Conservation (phyloP, 202 grass and related monocot genomes). For the Carex arenaria region DNA sequence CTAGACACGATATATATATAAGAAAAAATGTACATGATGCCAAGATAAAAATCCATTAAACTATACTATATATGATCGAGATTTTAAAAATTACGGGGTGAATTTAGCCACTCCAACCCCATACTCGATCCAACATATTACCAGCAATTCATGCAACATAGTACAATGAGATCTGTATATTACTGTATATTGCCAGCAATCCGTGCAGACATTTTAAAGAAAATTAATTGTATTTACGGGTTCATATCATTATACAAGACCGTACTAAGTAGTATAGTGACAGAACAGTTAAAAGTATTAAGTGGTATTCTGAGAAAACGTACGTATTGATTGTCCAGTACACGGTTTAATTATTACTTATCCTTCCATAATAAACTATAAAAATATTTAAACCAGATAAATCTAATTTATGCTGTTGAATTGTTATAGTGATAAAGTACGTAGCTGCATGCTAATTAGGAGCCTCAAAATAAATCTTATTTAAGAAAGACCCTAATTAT, state of each 20-base stretch:
- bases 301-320: background rate
- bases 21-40: too few species aligned
- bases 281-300: background rate
- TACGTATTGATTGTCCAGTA: background rate
- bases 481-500: background rate
- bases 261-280: background rate
- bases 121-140: background rate
- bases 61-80: too few species aligned
- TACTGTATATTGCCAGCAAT: background rate
- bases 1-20: too few species aligned
- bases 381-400: too few species aligned
- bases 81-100: too few species aligned
- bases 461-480: background rate
- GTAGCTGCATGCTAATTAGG: background rate
- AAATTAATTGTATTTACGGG: background rate
- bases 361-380: background rate
- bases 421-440: background rate
- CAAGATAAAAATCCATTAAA: too few species aligned
- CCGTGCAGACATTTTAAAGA: background rate
- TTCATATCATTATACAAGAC: background rate
- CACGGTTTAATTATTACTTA: background rate
- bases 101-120: too few species aligned
- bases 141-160: background rate
- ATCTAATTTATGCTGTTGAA: background rate
- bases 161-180: background rate